A percentile compares a stretch with the other conserved stretches of the same genome.
Evolutionary conservation across 495 filamentous ascomycete genomes (phyloP).

Genomic region (Cercophora sp.): DNA sequence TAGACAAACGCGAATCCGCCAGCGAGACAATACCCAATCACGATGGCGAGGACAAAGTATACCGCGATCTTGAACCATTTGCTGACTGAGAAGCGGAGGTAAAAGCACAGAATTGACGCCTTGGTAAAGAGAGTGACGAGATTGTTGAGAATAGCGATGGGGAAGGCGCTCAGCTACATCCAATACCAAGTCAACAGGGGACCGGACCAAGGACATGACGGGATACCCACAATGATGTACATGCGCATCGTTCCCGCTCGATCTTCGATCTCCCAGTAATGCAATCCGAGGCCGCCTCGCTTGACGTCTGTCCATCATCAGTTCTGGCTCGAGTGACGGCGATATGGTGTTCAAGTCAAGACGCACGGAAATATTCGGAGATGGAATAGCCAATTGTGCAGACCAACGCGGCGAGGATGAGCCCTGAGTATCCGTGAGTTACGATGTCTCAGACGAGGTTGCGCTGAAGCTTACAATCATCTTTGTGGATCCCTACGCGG

Average conservation of each 20-base stretch:
- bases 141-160: constrained; percentile 11
- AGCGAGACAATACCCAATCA: constrained; percentile 6
- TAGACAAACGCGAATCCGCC: constrained; percentile 19
- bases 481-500: constrained; percentile 12
- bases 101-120: constrained; percentile 19
- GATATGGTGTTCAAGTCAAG: not conserved
- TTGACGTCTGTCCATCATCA: constrained; percentile 4
- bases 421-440: constrained; percentile 11
- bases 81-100: constrained; percentile 22
- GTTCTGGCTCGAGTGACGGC: not conserved
- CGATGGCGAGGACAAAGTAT: constrained; percentile 14
- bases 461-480: constrained; percentile 26
- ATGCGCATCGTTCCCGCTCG: not conserved
- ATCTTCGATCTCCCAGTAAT: not conserved
- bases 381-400: constrained; percentile 10
- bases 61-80: constrained; percentile 13
- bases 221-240: constrained; percentile 6
- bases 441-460: no score
- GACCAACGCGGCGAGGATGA: constrained; percentile 11
- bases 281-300: constrained; percentile 13
- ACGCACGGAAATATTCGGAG: constrained; percentile 7
- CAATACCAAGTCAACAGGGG: not conserved
- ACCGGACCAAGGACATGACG: not conserved
- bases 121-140: constrained; percentile 21
- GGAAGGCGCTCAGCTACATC: constrained; percentile 10